phyloP scores from a whole-genome alignment of 129 eudicot species.

The Rutidosis leptorrhynchoides region DNA sequence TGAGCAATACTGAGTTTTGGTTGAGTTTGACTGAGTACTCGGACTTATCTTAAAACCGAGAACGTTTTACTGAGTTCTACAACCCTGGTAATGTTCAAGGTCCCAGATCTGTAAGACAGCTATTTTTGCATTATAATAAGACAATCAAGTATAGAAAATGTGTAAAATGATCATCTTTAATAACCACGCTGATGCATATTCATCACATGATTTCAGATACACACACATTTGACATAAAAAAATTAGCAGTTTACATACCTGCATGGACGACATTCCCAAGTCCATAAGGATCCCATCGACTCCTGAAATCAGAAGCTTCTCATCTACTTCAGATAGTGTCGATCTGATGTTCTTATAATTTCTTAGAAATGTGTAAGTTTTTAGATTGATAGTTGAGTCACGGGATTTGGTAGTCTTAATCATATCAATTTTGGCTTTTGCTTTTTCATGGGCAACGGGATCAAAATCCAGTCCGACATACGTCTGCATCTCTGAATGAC shows the following conservation, averaged over 20 bases:
- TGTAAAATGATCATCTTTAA: neutral
- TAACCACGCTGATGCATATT: neutral
- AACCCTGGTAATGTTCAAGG: neutral
- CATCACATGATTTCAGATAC: neutral
- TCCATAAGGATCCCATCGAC: slow-evolving; percentile 88
- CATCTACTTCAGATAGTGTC: slow-evolving; percentile 61
- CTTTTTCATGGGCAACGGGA: slow-evolving; percentile 87
- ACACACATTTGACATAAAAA: neutral
- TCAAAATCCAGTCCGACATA: slow-evolving; percentile 86
- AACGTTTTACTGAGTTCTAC: too few relatives aligned
- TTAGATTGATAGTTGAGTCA: slow-evolving; percentile 34
- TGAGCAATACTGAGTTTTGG: too few relatives aligned
- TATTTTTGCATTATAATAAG: neutral
- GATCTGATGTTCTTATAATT: slow-evolving; percentile 61
- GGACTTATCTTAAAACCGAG: too few relatives aligned
- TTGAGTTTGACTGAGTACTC: too few relatives aligned
- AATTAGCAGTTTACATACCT: slow-evolving; percentile 41
- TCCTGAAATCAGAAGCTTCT: slow-evolving; percentile 45
- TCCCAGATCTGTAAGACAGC: neutral
- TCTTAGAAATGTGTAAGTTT: slow-evolving; percentile 49
- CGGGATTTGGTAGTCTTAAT: slow-evolving; percentile 32
- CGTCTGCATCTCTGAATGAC: slow-evolving; percentile 74
- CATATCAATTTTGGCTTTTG: slow-evolving; percentile 47
- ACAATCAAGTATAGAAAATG: slow-evolving; percentile 10
- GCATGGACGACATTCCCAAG: slow-evolving; percentile 99